Percentiles rank a stretch among this genome's conserved stretches.
Evolutionary conservation across 1,284 basidiomycete genomes (phyloP).

Genomic region (Apiotrichum laibachii): DNA sequence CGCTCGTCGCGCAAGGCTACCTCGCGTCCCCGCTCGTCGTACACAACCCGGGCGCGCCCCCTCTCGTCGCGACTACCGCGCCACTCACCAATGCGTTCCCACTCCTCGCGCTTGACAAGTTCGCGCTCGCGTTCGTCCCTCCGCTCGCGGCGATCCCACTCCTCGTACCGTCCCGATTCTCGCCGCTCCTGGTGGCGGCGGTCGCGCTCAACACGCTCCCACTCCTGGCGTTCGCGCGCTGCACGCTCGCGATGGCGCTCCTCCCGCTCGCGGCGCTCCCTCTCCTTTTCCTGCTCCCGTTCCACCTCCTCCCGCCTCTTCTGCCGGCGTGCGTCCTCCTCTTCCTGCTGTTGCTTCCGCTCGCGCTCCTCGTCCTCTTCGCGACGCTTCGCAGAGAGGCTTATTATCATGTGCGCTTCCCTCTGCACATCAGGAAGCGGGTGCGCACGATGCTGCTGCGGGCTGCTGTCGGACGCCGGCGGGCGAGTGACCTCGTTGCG

Average conservation of each 20-base stretch:
- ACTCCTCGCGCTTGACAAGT: not conserved
- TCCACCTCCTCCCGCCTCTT: not conserved
- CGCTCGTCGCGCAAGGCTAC: not conserved
- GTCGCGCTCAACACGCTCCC: slow-evolving; percentile 2
- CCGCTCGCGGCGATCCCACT: slow-evolving; percentile 5
- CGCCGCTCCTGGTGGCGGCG: not conserved
- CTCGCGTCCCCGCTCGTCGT: slow-evolving; percentile 1
- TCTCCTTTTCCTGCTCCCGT: not conserved
- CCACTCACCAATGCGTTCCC: slow-evolving; percentile 1
- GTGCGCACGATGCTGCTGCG: not conserved
- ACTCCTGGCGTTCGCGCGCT: not conserved
- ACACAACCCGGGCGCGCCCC: slow-evolving; percentile 4
- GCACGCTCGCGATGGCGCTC: not conserved
- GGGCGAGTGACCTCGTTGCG: not conserved
- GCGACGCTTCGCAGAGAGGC: slow-evolving; percentile 14
- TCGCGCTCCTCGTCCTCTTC: slow-evolving; percentile 3
- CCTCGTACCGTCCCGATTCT: not conserved
- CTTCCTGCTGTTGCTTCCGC: not conserved
- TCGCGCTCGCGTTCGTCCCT: slow-evolving; percentile 4
- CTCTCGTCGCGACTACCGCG: not conserved
- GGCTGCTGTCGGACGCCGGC: not conserved
- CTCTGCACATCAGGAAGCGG: slow-evolving; percentile 1
- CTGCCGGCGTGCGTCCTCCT: not conserved
- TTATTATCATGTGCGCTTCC: slow-evolving; percentile 36
- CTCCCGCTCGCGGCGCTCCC: not conserved